Evolutionary conservation across 2,329 filamentous ascomycete species (phyloP), one percentile per base, ranked within the genome.

Genomic region (Blastomyces gilchristii): DNA sequence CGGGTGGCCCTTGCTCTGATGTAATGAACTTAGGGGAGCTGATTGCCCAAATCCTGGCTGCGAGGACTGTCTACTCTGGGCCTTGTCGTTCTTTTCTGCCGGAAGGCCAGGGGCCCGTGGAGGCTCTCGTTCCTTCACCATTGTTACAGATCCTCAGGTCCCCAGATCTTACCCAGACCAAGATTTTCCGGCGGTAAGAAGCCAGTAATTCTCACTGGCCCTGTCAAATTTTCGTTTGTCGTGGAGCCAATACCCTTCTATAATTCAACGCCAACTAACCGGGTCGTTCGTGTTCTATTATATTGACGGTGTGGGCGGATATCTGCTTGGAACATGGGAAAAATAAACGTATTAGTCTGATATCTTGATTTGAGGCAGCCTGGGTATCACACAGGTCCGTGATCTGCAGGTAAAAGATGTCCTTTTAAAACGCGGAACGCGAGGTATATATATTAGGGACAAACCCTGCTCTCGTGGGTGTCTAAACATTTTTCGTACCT

Each of bases 21-120:
- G 56, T 28, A 6, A 31, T 49, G 37, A 71, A 39, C 82, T 76
- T 62, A 86, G 72, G 18, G 83, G 81, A 65, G 82, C 85, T 2
- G 84, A 77, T 68, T 82, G 80, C 58, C 84, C 84, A 69, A 86
- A 86, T 68, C 85, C 79, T 58, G 81, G 77, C 22, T 41, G n/a
- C 16, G 54, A 28, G 14, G 34, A 9, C 6, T 37, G 37, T 43
- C 25, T 45, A 18, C 31, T 45, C 41, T 39, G 50, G 16, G 60
- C 5, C 28, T 39, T 61, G 25, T 54, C 39, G 16, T 37, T 47
- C 25, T 47, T 43, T 2, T 39, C 31, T 8, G 50, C 11, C 16
- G 34, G 31, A 45, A n/a, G 41, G n/a, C n/a, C 39, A 4, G 61
- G 28, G 5, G 54, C 18, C 52, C 11, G 54, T 4, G 60, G 50